phyloP scores from a whole-genome alignment of 768 basidiomycete species.

The Coprinopsis cinerea region DNA sequence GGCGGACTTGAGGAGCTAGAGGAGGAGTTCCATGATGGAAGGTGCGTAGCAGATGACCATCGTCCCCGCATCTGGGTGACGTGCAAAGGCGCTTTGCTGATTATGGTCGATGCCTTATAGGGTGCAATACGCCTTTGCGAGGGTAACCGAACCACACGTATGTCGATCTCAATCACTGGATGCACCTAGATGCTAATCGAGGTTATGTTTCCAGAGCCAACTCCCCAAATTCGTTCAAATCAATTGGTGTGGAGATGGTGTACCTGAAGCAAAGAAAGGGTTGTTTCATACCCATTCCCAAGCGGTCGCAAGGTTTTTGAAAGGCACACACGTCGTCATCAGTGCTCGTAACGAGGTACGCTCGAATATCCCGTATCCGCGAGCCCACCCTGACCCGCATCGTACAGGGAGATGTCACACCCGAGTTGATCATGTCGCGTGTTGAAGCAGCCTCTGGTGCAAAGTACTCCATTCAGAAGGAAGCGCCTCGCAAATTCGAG shows the following conservation, averaged over 20 bases:
- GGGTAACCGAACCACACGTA: slow-evolving; percentile 84
- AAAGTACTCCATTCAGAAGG: slow-evolving; percentile 81
- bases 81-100: slow-evolving; percentile 12
- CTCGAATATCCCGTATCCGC: slow-evolving; percentile 15
- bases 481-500: slow-evolving; percentile 63
- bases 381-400: slow-evolving; percentile 1
- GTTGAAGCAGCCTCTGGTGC: slow-evolving; percentile 89
- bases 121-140: slow-evolving; percentile 89
- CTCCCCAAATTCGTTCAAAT: slow-evolving; percentile 92
- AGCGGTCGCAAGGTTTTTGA: slow-evolving; percentile 74
- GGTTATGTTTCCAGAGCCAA: slow-evolving; percentile 50
- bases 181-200: slow-evolving; percentile 3
- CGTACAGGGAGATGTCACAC: slow-evolving; percentile 69
- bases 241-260: slow-evolving; percentile 97
- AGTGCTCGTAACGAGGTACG: slow-evolving; percentile 79
- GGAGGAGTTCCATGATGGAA: slow-evolving; percentile 93
- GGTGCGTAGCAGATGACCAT: slow-evolving; percentile 52
- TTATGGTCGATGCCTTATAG: slow-evolving; percentile 40
- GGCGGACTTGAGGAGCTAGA: slow-evolving; percentile 88
- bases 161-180: slow-evolving; percentile 18
- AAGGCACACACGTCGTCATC: slow-evolving; percentile 81
- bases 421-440: slow-evolving; percentile 74
- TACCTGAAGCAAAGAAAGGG: slow-evolving; percentile 88
- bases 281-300: slow-evolving; percentile 85
- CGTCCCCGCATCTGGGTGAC: slow-evolving; percentile 10